Base-by-base conservation (phyloP, 2,329 filamentous ascomycete genomes). In the Stemphylium vesicarium region DNA sequence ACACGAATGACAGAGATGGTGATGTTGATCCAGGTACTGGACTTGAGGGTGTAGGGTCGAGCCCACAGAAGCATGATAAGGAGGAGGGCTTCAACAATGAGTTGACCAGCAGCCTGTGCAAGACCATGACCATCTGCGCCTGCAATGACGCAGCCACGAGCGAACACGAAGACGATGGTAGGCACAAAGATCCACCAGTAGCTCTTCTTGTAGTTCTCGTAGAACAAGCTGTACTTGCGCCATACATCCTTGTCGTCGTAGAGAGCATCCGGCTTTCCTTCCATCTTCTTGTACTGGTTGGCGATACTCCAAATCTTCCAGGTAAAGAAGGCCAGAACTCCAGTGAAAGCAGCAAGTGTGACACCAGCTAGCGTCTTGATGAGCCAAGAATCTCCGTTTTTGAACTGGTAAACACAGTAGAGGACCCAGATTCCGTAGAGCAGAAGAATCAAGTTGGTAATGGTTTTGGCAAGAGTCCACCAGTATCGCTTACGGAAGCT, bases 151-250 rank as follows among this genome's bases (percentile, higher is more conserved):
- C 87, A 89, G 50, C 94, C 93, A 79, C 95, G 95, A 72, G 87
- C 88, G 71, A 97, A 92, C 81, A 93, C 90, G 81, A 98, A 98
- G 60, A 92, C 57, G 69, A 98, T 96, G 57, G 85, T 82, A 0
- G 95, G 95, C 12, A 98, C 84, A 72, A 99, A 98, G 20, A 97
- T 78, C 94, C 94, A 98, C 95, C 95, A 99, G 80, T 94, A 96
- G 66, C 88, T 86, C 77, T 90, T 92, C 80, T 92, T 92, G 82
- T 96, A 98, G 66, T 88, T 89, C 70, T 98, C 95, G 80, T 99
- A 99, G 79, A 99, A 98, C 59, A 97, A 83, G 69, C 91, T 95
- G 83, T 99, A 99, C 80, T 95, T 96, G 74, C 91, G 84, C 93
- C 95, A 97, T 36, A 89, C 88, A 54, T 89, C 85, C 81, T 95